These are phyloP conservation scores for Diplodia sapinea DNA, from an alignment of 2,329 filamentous ascomycete genomes.

Conservation along the genomic window DNA sequence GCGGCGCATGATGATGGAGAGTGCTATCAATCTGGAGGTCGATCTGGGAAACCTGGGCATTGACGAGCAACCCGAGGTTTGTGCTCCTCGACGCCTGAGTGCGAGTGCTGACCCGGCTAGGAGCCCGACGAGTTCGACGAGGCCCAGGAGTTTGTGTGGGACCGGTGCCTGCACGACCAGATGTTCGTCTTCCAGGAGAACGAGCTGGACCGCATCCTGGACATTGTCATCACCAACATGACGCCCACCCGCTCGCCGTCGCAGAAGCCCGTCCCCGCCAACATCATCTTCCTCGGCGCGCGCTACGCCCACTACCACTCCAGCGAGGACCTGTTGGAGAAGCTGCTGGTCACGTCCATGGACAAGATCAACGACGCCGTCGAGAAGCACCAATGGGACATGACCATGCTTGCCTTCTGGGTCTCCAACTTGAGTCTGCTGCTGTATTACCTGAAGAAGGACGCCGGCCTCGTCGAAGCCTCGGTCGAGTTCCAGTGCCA, in stretches of 20 bases:
- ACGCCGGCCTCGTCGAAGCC: conserved; percentile 76
- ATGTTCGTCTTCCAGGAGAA: conserved; percentile 99
- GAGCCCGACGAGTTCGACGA: conserved; percentile 78
- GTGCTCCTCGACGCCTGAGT: not conserved
- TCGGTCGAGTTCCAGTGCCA: conserved; percentile 92
- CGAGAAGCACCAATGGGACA: conserved; percentile 97
- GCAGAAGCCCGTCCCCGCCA: conserved; percentile 97
- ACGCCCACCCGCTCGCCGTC: conserved; percentile 91
- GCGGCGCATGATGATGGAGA: conserved; percentile 98
- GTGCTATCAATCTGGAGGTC: conserved; percentile 93
- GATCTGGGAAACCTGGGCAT: conserved; percentile 94
- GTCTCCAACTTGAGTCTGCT: conserved; percentile 95
- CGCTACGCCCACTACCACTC: conserved; percentile 97
- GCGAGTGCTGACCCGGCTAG: conserved; percentile 12
- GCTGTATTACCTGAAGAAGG: conserved; percentile 97
- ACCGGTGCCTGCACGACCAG: conserved; percentile 90
- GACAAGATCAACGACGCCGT: conserved; percentile 97
- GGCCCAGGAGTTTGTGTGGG: conserved; percentile 94
- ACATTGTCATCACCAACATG: conserved; percentile 98
- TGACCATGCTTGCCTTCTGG: conserved; percentile 99
- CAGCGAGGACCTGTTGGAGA: conserved; percentile 79
- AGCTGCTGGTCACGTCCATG: conserved; percentile 83
- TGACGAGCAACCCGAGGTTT: conserved; percentile 90
- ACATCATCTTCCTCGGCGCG: conserved; percentile 94
- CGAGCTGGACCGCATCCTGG: conserved; percentile 87